Percentiles rank a stretch among this genome's conserved stretches.
phyloP scores from a whole-genome alignment of 306 rosid species.

The Corylus heterophylla region DNA sequence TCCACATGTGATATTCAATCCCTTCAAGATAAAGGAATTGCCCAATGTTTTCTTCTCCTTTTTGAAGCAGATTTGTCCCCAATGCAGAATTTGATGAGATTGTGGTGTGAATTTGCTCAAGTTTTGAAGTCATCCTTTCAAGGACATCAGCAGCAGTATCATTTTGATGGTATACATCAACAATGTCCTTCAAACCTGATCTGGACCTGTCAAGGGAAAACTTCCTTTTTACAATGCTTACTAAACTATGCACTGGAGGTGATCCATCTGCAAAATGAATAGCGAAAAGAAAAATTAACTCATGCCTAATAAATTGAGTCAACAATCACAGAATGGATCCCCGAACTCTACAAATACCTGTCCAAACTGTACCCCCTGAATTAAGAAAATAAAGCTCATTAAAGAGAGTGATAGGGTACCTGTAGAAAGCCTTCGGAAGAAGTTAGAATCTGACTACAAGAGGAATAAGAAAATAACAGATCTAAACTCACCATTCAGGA shows the following conservation, averaged over 20 bases:
- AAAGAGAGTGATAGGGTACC: slow-evolving; percentile 89
- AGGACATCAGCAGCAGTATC: slow-evolving; percentile 80
- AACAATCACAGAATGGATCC: neutral
- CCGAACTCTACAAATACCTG: slow-evolving; percentile 54
- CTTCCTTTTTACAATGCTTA: slow-evolving; percentile 50
- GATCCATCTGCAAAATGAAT: slow-evolving; percentile 66
- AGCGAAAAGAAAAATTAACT: slow-evolving; percentile 20
- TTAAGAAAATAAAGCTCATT: slow-evolving; percentile 90
- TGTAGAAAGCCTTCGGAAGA: slow-evolving; percentile 40
- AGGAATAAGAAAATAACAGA: slow-evolving; percentile 21
- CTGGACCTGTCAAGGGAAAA: slow-evolving; percentile 66
- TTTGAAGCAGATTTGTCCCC: slow-evolving; percentile 79
- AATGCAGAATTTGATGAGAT: slow-evolving; percentile 65
- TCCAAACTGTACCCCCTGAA: slow-evolving; percentile 94
- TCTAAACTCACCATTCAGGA: slow-evolving; percentile 85
- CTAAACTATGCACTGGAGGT: slow-evolving; percentile 57
- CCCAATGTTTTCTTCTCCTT: slow-evolving; percentile 92
- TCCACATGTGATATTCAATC: slow-evolving; percentile 92
- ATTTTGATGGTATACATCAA: slow-evolving; percentile 38
- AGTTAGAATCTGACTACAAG: slow-evolving; percentile 23
- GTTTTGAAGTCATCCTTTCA: slow-evolving; percentile 67
- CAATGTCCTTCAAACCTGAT: slow-evolving; percentile 36
- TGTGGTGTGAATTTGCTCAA: slow-evolving; percentile 54
- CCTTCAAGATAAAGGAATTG: slow-evolving; percentile 96
- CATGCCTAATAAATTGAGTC: neutral